phyloP scores from a whole-genome alignment of 2,329 filamentous ascomycete genomes.

The Fusarium setosum region DNA sequence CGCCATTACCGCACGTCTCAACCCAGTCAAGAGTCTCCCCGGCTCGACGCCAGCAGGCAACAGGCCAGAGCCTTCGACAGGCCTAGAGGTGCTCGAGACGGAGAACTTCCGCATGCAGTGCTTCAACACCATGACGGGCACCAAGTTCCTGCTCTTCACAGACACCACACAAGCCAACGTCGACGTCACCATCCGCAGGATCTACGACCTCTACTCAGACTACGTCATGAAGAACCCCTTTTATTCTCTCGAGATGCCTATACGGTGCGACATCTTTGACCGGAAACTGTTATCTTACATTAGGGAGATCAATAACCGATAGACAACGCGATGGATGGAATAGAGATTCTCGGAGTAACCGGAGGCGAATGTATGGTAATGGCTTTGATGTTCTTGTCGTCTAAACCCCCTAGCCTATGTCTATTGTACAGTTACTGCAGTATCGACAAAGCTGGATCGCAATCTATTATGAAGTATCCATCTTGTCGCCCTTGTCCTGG shows the following conservation, averaged over 20 bases:
- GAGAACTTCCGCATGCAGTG: slow-evolving; percentile 96
- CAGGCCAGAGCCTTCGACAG: slow-evolving; percentile 75
- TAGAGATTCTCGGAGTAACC: slow-evolving; percentile 24
- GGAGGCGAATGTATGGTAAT: slow-evolving; percentile 32
- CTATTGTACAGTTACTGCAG: slow-evolving; percentile 51
- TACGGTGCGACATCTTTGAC: slow-evolving; percentile 95
- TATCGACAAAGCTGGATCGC: slow-evolving; percentile 39
- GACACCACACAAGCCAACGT: slow-evolving; percentile 89
- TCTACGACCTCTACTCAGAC: slow-evolving; percentile 96
- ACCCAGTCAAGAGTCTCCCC: slow-evolving; percentile 60
- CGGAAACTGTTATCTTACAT: slow-evolving; percentile 85
- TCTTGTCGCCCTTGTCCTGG: slow-evolving; percentile 74
- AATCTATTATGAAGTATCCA: slow-evolving; percentile 80
- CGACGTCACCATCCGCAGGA: slow-evolving; percentile 82
- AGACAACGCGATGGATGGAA: slow-evolving; percentile 21
- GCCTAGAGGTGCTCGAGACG: slow-evolving; percentile 92
- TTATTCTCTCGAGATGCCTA: slow-evolving; percentile 97
- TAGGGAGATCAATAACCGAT: slow-evolving; percentile 74
- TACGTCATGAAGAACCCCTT: slow-evolving; percentile 99
- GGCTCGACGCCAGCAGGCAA: slow-evolving; percentile 53
- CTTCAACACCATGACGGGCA: slow-evolving; percentile 93
- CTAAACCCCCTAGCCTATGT: slow-evolving; percentile 42
- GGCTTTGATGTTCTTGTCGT: slow-evolving; percentile 40
- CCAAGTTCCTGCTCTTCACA: slow-evolving; percentile 95
- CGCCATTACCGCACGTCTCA: slow-evolving; percentile 74